A percentile compares a stretch with the other conserved stretches of the same genome.
These are phyloP conservation scores for Herpetomonas tarakana DNA, from an alignment of 208 protist genomes.

Conservation along the genomic window DNA sequence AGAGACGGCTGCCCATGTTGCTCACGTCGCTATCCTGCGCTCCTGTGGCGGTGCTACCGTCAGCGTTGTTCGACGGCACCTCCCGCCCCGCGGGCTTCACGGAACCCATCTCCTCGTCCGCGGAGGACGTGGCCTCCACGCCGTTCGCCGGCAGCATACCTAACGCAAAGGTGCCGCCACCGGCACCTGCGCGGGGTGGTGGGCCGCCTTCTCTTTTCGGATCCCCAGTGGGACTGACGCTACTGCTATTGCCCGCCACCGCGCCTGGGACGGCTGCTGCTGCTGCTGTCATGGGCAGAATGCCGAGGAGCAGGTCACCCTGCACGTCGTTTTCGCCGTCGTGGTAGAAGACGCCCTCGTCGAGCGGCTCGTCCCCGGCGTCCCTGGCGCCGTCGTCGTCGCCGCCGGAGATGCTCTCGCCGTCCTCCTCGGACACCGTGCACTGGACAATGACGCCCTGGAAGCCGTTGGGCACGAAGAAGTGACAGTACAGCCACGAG, in stretches of 20 bases:
- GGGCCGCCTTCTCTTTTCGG: too few species aligned
- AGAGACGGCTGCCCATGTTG: too few species aligned
- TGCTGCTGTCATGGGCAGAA: conserved; percentile 25
- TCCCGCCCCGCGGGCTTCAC: too few species aligned
- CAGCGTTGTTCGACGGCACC: too few species aligned
- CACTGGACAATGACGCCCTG: conserved; percentile 81
- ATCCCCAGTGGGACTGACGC: too few species aligned
- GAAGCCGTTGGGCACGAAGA: conserved; percentile 68
- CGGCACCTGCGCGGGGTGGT: not conserved
- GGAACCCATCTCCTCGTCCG: not conserved
- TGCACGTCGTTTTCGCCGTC: conserved; percentile 22
- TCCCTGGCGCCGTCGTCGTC: conserved; percentile 10
- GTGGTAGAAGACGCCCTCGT: conserved; percentile 66
- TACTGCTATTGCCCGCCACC: not conserved
- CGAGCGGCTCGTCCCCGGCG: conserved; percentile 14
- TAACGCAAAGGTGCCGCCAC: not conserved
- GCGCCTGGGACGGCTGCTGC: not conserved
- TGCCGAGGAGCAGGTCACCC: conserved; percentile 51
- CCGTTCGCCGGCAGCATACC: not conserved
- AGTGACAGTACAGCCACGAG: conserved; percentile 75
- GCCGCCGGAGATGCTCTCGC: conserved; percentile 5
- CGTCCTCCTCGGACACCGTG: conserved; percentile 43
- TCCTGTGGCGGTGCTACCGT: too few species aligned
- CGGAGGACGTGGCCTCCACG: not conserved
- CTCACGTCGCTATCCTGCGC: too few species aligned